These are phyloP conservation scores for Chalara sp. DNA, from an alignment of 2,329 filamentous ascomycete genomes.

Conservation along the genomic window DNA sequence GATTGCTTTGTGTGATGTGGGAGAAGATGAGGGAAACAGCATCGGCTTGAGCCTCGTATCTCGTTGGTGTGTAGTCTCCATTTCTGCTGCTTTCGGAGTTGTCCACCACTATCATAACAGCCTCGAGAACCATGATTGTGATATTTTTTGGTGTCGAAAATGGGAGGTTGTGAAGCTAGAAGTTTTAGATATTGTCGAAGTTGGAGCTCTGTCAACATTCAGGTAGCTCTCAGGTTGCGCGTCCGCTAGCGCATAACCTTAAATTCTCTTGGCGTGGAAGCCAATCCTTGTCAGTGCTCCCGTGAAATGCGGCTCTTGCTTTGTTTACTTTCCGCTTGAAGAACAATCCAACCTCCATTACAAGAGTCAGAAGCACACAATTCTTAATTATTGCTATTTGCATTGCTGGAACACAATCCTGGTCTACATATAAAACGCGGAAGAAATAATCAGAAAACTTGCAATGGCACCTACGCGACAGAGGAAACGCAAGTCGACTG, in stretches of 20 bases:
- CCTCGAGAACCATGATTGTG: constrained; percentile 83
- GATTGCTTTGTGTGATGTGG: constrained; percentile 89
- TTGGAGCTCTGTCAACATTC: background rate
- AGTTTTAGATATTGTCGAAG: background rate
- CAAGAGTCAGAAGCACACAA: no score
- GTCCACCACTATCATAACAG: constrained; percentile 98
- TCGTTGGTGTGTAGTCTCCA: constrained; percentile 83
- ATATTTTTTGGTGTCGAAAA: background rate
- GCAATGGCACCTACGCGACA: constrained; percentile 41
- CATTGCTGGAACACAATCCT: no score
- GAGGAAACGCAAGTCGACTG: constrained; percentile 39
- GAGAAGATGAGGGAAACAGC: constrained; percentile 94
- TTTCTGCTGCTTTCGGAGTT: constrained; percentile 99
- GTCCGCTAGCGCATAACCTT: background rate
- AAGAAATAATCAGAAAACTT: no score
- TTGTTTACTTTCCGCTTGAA: constrained; percentile 23
- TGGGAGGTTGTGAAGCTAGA: background rate
- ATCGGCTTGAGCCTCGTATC: constrained; percentile 94
- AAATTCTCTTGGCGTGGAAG: no score
- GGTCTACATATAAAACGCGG: no score
- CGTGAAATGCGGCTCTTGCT: constrained; percentile 12
- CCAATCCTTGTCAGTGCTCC: no score
- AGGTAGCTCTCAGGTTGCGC: constrained; percentile 11
- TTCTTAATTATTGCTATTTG: no score
- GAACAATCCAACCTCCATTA: no score